Evolutionary conservation across 2,329 filamentous ascomycete species (phyloP).

Genomic region (Colletotrichum aenigma): DNA sequence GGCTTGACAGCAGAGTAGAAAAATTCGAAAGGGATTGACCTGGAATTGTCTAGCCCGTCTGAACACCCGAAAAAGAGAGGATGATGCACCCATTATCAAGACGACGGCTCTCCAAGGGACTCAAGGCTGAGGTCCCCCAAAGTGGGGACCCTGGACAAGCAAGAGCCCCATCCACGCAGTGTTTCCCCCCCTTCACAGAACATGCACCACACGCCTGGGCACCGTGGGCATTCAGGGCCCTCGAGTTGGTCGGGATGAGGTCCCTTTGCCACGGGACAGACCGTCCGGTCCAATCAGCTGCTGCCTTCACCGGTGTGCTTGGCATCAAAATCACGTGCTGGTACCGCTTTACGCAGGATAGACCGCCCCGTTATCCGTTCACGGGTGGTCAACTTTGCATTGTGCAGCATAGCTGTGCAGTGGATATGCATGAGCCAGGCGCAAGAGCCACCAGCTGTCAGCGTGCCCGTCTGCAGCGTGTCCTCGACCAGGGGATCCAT

Average conservation of each 20-base stretch:
- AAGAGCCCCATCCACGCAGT: not conserved
- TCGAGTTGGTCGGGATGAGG: slow-evolving; percentile 11
- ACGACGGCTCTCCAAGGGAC: not conserved
- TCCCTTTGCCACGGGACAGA: slow-evolving; percentile 7
- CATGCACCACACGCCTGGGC: not conserved
- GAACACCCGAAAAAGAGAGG: not conserved
- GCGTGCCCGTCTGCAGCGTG: not conserved
- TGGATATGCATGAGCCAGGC: not conserved
- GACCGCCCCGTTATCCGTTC: not conserved
- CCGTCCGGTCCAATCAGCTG: slow-evolving; percentile 13
- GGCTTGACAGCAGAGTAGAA: not conserved
- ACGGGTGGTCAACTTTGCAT: not conserved
- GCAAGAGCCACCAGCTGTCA: not conserved
- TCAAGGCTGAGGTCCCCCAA: not conserved
- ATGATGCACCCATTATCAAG: not conserved
- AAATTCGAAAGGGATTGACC: not conserved
- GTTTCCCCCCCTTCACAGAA: not conserved
- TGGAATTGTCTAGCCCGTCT: not conserved
- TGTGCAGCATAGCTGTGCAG: not conserved
- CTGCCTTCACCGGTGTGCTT: not conserved
- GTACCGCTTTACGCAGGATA: not conserved
- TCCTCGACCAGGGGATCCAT: not conserved
- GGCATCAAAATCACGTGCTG: not conserved
- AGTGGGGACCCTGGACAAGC: not conserved
- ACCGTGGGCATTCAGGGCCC: not conserved